phyloP scores from a whole-genome alignment of 331 rosid genomes.

The Phaseolus coccineus region DNA sequence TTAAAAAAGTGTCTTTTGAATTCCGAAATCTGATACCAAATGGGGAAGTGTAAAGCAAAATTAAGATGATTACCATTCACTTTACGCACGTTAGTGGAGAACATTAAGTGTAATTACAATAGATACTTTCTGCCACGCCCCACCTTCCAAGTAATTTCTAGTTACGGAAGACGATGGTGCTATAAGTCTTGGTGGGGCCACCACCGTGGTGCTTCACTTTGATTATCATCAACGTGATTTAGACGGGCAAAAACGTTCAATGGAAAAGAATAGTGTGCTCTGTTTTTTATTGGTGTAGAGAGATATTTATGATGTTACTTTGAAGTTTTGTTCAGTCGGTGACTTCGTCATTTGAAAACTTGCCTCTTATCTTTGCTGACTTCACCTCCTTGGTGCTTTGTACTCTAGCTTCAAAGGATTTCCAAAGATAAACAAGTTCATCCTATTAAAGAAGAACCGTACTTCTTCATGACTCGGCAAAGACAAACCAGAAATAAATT shows the following conservation, averaged over 20 bases:
- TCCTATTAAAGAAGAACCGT: slow-evolving; percentile 11
- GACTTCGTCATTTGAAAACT: not conserved
- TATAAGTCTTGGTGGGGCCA: slow-evolving; percentile 1
- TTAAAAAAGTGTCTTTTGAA: not conserved
- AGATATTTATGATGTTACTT: slow-evolving; percentile 29
- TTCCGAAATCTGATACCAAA: slow-evolving; percentile 21
- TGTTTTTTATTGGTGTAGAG: not conserved
- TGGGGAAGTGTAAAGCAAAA: slow-evolving; percentile 8
- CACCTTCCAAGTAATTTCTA: slow-evolving; percentile 31
- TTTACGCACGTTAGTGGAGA: slow-evolving; percentile 7
- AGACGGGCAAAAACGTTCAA: not conserved
- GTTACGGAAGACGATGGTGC: slow-evolving; percentile 17
- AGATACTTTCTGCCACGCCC: not conserved
- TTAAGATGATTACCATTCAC: not conserved
- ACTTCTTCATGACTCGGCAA: too few species aligned
- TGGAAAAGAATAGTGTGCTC: not conserved
- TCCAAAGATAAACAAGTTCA: slow-evolving; percentile 11
- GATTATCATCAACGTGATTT: slow-evolving; percentile 28
- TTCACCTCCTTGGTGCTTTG: slow-evolving; percentile 24
- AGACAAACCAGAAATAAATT: too few species aligned
- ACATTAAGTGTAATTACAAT: slow-evolving; percentile 22
- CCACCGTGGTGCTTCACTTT: slow-evolving; percentile 4
- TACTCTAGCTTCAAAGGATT: slow-evolving; percentile 39
- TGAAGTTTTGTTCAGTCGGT: not conserved
- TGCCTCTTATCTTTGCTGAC: not conserved